phyloP scores from a whole-genome alignment of 1,284 basidiomycete species.

The Polyporus tsugae region DNA sequence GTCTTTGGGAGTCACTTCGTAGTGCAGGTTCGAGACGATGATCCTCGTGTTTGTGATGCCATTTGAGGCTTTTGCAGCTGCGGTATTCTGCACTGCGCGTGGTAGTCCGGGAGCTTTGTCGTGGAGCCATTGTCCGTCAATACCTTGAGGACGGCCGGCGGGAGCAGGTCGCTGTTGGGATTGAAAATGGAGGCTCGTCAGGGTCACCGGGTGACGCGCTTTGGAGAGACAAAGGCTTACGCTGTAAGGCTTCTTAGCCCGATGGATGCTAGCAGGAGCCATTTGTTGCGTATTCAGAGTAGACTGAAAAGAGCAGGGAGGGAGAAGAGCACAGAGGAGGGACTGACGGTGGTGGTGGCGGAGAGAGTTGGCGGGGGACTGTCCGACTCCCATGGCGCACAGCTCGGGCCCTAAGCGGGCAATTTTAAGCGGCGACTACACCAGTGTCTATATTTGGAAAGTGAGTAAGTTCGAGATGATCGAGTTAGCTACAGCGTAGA shows the following conservation, averaged over 20 bases:
- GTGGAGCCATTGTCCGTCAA: constrained; percentile 75
- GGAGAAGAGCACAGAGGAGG: constrained; percentile 7
- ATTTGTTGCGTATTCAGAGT: constrained; percentile 25
- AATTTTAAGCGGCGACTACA: constrained; percentile 29
- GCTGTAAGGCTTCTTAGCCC: constrained; percentile 57
- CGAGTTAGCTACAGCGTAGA: not conserved
- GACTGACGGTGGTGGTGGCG: constrained; percentile 24
- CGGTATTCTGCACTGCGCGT: constrained; percentile 40
- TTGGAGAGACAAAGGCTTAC: constrained; percentile 44
- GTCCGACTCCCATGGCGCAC: not conserved
- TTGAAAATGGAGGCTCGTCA: constrained; percentile 20
- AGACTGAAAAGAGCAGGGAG: constrained; percentile 10
- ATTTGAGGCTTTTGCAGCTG: constrained; percentile 38
- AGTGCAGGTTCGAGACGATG: constrained; percentile 90
- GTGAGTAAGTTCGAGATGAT: constrained; percentile 21
- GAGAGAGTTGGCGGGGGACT: constrained; percentile 14
- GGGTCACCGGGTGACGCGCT: not conserved
- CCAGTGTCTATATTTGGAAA: constrained; percentile 20
- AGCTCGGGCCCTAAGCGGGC: not conserved
- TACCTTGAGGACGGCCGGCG: constrained; percentile 50
- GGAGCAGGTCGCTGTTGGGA: constrained; percentile 53
- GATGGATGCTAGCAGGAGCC: constrained; percentile 36
- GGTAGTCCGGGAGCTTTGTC: constrained; percentile 61
- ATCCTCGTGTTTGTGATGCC: constrained; percentile 66
- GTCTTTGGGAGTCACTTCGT: constrained; percentile 91